Base-by-base conservation (phyloP, 352 stramenopile species). In the Pythium chondricola region DNA sequence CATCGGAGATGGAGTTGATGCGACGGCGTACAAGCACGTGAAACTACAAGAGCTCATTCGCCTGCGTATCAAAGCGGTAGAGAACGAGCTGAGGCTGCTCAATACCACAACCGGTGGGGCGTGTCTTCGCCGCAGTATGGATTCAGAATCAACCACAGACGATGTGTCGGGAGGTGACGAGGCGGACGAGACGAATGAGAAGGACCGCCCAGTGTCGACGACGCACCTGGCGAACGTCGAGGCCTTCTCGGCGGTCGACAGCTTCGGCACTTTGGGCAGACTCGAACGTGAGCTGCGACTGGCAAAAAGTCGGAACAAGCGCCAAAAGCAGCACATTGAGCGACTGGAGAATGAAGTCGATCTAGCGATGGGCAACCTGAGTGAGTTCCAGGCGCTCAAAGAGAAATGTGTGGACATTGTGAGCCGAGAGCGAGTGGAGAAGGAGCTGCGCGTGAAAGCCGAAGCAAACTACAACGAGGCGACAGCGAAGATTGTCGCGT, bases 401-500 rank as follows among this genome's bases (percentile, higher is more conserved):
- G 74, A 85, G 52, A 78, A 88, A 36, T 65, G 81, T 9, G 72
- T 90, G 0, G 72, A 95, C n/a, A 63, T 95, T 43, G 67, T 65
- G n/a, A 69, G 82, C 22, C 73, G 87, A 26, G 71, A 93, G 41
- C 79, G 85, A 4, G 67, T 82, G 2, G 85, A 96, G 61, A 96
- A 96, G 45, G 89, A 96, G 40, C 51, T 94, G 13, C 82, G 87
- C 13, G 58, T 40, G 10, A 88, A 85, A 54, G 67, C 72, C 17
- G 76, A 96, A 21, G 37, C 51, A 24, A 71, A 76, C 16, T 68
- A 76, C 25, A 83, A 79, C 27, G 70, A 87, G 26, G 56, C 77
- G 3, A 74, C 71, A 5, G 83, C 96, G 27, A 96, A 97, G 67
- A 81, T 98, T 25, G 69, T 84, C 9, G 87, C 77, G 39, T 63